Percentiles rank a stretch among this genome's conserved stretches.
Conservation (phyloP, 2,329 filamentous ascomycete genomes). For the Zymoseptoria crescenta region DNA sequence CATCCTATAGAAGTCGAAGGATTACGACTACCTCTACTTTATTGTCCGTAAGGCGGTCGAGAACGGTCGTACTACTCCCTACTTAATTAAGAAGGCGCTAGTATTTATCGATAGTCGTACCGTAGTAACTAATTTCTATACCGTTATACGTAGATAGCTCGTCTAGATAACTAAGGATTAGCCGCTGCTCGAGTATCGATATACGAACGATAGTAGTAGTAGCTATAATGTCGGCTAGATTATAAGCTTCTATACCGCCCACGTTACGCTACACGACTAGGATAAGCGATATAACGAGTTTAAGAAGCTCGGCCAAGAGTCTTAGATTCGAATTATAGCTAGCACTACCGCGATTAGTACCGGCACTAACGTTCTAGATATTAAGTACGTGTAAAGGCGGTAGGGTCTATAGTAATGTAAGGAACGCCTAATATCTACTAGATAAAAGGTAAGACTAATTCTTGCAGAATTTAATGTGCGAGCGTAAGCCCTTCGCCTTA, state of each 20-base stretch:
- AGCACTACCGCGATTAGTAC: too few species aligned
- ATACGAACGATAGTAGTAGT: not conserved
- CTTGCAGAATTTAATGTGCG: too few species aligned
- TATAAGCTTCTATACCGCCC: not conserved
- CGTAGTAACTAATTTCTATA: too few species aligned
- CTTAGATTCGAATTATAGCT: too few species aligned
- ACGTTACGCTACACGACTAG: not conserved
- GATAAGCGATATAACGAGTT: too few species aligned
- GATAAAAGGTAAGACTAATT: too few species aligned
- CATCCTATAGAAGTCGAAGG: not conserved
- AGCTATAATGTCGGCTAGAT: not conserved
- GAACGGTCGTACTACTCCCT: not conserved
- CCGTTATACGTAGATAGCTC: not conserved
- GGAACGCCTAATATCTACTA: too few species aligned
- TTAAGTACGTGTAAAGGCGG: too few species aligned
- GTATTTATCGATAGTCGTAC: not conserved
- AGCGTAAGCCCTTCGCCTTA: too few species aligned
- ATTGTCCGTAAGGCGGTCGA: not conserved
- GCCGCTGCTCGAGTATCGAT: not conserved
- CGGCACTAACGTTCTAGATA: too few species aligned
- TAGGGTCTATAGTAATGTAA: too few species aligned
- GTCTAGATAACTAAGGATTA: not conserved
- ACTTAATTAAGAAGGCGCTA: not conserved
- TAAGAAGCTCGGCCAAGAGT: too few species aligned
- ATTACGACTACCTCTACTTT: not conserved